Conservation (phyloP, 352 stramenopile genomes). For the Globisporangium barbulae region DNA sequence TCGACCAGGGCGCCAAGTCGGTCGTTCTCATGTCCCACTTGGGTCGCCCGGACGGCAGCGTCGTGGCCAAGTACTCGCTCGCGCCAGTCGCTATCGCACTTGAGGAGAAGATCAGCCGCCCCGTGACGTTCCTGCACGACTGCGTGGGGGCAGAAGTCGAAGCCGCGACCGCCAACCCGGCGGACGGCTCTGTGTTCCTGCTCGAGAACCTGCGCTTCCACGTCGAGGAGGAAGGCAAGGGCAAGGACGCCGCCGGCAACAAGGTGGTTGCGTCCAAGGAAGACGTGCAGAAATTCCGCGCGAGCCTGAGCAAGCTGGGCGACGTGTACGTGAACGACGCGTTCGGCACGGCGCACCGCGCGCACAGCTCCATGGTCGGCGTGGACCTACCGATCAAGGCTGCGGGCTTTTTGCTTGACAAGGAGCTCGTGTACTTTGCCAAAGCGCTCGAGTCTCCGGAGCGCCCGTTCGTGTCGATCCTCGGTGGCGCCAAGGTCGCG, state of each 20-base stretch:
- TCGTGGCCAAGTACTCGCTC: conserved; percentile 95
- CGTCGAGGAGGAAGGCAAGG: conserved; percentile 94
- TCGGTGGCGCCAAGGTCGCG: conserved; percentile 99
- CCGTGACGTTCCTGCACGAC: conserved; percentile 94
- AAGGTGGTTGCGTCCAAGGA: conserved; percentile 93
- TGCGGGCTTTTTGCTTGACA: conserved; percentile 97
- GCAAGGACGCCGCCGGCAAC: conserved; percentile 73
- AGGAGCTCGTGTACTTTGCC: conserved; percentile 99
- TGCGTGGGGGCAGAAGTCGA: conserved; percentile 93
- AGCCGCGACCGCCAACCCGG: conserved; percentile 58
- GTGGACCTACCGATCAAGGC: conserved; percentile 88
- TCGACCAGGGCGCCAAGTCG: conserved; percentile 96
- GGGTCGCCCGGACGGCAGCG: conserved; percentile 94
- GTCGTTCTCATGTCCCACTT: conserved; percentile 99
- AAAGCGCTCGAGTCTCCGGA: conserved; percentile 97
- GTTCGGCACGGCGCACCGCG: conserved; percentile 97
- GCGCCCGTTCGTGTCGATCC: conserved; percentile 96
- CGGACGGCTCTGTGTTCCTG: conserved; percentile 90
- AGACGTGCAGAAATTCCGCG: conserved; percentile 90
- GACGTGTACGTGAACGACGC: conserved; percentile 99
- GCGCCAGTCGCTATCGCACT: conserved; percentile 92
- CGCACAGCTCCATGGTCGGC: conserved; percentile 97
- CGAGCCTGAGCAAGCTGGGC: conserved; percentile 89
- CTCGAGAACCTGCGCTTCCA: conserved; percentile 99
- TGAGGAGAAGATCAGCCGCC: conserved; percentile 86